Evolutionary conservation across 1,139 yeast genomes (phyloP), one percentile per base, ranked within the genome.

Genomic region (Yamadazyma dushanensis): DNA sequence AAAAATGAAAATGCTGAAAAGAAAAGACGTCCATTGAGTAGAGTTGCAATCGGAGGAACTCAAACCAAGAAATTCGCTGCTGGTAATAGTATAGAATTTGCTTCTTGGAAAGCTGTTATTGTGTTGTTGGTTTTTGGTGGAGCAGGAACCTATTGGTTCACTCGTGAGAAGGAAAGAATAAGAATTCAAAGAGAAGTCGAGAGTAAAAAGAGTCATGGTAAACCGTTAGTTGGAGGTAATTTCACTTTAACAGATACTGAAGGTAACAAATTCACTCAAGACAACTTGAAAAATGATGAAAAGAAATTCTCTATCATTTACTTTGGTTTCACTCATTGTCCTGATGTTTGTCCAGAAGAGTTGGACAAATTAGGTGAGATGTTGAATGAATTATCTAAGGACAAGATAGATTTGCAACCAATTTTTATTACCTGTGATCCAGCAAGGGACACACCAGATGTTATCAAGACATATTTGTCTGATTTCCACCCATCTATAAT

Each of bases 321-420:
- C 61, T 92, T 92, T 63, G 98, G 98, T 0, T 92, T 92, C 66
- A 85, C 96, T 4, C 90, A 89, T 63, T 92, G 98, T 63, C 98
- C 98, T 6, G 98, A 92, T 61, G 89, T 92, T 35, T 92, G 98
- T 61, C 98, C 98, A 8, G 97, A 92, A 57, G 98, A 92, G 60
- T 74, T 92, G 45, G 98, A 92, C 57, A 88, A 90, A 55, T 72
- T 92, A 58, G 87, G 95, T 2, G 73, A 78, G 22, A 86, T 94
- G 76, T 63, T 92, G 47, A 76, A 80, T 35, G 76, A 70, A 16
- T 68, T 86, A 52, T 77, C 83, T 50, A 73, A 77, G 45, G 73
- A 79, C 35, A 69, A 70, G 21, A 75, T 82, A 39, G 69, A 78
- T 32, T 56, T 89, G 34, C 95, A 85, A 60, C 95, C 97, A 0